Percentiles rank a stretch among this genome's conserved stretches.
phyloP scores from a whole-genome alignment of 139 green algal genomes.

The Chlamydomonas schloesseri region DNA sequence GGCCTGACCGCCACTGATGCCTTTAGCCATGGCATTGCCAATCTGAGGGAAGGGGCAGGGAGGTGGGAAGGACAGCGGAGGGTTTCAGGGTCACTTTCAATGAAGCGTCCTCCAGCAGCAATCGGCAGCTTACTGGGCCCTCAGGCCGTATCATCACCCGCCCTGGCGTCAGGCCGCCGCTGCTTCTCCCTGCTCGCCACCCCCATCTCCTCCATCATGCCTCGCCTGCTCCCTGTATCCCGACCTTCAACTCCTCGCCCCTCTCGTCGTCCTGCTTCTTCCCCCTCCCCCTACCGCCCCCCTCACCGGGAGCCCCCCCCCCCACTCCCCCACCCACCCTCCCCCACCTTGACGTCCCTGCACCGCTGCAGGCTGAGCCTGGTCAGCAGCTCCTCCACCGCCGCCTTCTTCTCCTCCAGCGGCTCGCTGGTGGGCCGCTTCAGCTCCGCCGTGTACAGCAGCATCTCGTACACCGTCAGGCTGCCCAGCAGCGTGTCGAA shows the following conservation, averaged over 20 bases:
- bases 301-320: neutral
- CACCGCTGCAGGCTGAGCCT: conserved; percentile 49
- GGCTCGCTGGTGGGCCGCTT: conserved; percentile 56
- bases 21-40: conserved; percentile 64
- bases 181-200: too few relatives aligned
- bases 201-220: too few relatives aligned
- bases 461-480: conserved; percentile 81
- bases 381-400: conserved; percentile 61
- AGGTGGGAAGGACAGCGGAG: neutral
- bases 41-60: conserved; percentile 24
- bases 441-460: conserved; percentile 82
- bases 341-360: conserved; percentile 45
- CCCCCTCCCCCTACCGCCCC: too few relatives aligned
- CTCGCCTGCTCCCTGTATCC: too few relatives aligned
- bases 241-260: too few relatives aligned
- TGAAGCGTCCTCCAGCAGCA: neutral
- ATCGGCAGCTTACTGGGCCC: neutral
- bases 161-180: too few relatives aligned
- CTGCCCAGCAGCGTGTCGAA: conserved; percentile 76
- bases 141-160: too few relatives aligned
- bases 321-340: neutral
- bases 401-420: conserved; percentile 52
- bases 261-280: too few relatives aligned
- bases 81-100: too few relatives aligned
- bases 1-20: conserved; percentile 75